phyloP scores from a whole-genome alignment of 352 stramenopile genomes.

The Pythium phragmitis region DNA sequence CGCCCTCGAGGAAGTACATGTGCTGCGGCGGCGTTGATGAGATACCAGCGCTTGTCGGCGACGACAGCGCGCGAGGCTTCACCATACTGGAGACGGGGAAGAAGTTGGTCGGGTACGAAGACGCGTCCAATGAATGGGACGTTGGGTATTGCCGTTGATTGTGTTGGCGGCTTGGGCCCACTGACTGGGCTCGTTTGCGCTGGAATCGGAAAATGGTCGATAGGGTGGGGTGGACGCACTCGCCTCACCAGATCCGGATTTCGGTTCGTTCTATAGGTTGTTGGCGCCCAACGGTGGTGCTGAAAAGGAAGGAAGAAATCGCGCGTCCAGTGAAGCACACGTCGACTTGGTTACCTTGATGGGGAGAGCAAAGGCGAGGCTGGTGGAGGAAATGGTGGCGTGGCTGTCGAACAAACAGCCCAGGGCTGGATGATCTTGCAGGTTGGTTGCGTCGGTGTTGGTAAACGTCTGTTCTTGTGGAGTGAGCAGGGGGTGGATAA shows the following conservation, averaged over 20 bases:
- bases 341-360: constrained; percentile 6
- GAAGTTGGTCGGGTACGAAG: neutral
- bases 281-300: neutral
- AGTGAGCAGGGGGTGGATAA: constrained; percentile 4
- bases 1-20: constrained; percentile 79
- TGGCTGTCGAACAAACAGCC: neutral
- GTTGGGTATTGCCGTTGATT: constrained; percentile 5
- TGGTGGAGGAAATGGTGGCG: neutral
- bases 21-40: constrained; percentile 34
- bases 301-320: constrained; percentile 8
- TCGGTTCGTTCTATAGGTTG: neutral
- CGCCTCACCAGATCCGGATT: neutral
- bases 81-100: constrained; percentile 8
- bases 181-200: constrained; percentile 17
- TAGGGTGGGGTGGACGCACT: neutral
- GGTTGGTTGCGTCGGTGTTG: neutral
- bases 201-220: constrained; percentile 24
- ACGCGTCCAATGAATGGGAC: neutral
- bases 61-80: constrained; percentile 16
- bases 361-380: constrained; percentile 4
- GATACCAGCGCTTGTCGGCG: constrained; percentile 14
- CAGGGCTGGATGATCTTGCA: neutral
- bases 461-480: constrained; percentile 12
- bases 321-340: neutral
- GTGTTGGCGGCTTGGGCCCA: constrained; percentile 1